phyloP scores from a whole-genome alignment of 257 asterid species.

The Nicotiana paniculata region DNA sequence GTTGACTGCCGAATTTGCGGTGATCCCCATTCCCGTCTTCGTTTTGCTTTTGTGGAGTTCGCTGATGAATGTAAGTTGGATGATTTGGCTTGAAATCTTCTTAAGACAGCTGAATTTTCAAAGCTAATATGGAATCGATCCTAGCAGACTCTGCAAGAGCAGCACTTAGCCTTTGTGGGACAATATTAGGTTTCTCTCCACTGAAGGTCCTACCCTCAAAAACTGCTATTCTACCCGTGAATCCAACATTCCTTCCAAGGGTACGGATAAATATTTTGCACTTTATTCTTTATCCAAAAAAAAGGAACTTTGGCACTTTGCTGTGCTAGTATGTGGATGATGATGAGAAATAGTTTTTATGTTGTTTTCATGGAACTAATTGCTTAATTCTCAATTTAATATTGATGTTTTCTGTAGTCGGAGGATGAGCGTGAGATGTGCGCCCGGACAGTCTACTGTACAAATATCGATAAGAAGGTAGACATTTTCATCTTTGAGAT shows the following conservation, averaged over 20 bases:
- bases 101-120: conserved; percentile 9
- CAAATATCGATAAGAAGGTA: conserved; percentile 92
- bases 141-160: conserved; percentile 73
- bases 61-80: conserved; percentile 70
- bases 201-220: conserved; percentile 91
- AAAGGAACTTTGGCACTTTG: not conserved
- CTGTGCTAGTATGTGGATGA: conserved; percentile 3
- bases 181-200: conserved; percentile 67
- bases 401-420: conserved; percentile 38
- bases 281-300: not conserved
- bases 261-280: conserved; percentile 31
- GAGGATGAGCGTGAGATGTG: conserved; percentile 99
- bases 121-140: conserved; percentile 12
- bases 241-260: conserved; percentile 94
- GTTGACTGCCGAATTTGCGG: conserved; percentile 98
- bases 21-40: conserved; percentile 96
- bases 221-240: conserved; percentile 94
- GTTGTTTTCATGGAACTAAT: not conserved
- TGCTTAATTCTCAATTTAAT: not conserved
- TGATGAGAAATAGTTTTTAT: not conserved
- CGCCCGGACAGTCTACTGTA: conserved; percentile 94
- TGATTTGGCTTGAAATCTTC: not conserved
- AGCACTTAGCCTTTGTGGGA: conserved; percentile 64
- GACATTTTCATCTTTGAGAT: not conserved
- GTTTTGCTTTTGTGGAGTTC: conserved; percentile 96